Evolutionary conservation across 371 early-diverging fungal genomes (phyloP), one percentile per base, ranked within the genome.

Genomic region (Mucor plumbeus): DNA sequence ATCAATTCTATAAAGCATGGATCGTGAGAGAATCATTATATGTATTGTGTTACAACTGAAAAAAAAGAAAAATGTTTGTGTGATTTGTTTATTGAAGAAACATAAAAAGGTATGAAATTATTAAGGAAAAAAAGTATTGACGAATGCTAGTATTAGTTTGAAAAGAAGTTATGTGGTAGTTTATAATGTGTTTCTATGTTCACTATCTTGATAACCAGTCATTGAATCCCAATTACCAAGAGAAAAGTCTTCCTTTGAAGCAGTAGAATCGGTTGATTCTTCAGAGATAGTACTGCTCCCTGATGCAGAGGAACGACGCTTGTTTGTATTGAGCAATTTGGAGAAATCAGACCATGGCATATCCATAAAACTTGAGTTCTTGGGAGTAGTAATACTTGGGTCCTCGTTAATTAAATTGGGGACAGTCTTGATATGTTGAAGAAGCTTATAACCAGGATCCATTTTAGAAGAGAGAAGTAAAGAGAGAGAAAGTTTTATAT

Each of bases 221-320:
- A 77, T 80, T 7, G 76, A 63, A 43, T 83, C 81, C 80, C 81
- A 83, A 65, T 80, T 83, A 40, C 80, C 79, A 26, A 78, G 71
- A 31, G 41, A 43, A 19, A 73, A 44, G 55, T 72, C 54, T 65
- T 73, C 70, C 0, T 41, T 53, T 17, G 53, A 15, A 11, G 33
- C 36, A 21, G n/a, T 19, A 26, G 34, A 26, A 35, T 61, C 48
- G 19, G 38, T 11, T 10, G 50, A 54, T 15, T 21, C 54, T 40
- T 59, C 62, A n/a, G 72, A 69, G 38, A 69, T 62, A 11, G 58
- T 53, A 58, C 65, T 53, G 10, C 56, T 21, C 47, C 47, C 38
- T 19, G 36, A 38, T 48, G 63, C 35, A 14, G 61, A 53, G 10
- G 64, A 41, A 36, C 59, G 36, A 43, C 36, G 39, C 47, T 64